Evolutionary conservation across 352 stramenopile species (phyloP).

Genomic region (Globisporangium acanthophoron): DNA sequence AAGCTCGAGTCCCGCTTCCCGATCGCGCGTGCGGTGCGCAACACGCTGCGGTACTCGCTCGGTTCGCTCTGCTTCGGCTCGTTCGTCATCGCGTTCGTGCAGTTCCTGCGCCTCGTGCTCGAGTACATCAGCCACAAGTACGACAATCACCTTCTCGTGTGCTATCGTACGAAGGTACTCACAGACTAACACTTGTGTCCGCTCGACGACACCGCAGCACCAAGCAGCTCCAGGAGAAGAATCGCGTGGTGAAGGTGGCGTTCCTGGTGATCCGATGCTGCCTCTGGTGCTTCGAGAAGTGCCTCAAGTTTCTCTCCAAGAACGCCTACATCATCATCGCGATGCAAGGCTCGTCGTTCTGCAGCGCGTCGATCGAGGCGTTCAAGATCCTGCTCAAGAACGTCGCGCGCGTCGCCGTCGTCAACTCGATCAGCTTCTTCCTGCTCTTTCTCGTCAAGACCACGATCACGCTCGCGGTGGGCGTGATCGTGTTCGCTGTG

Average conservation of each 20-base stretch:
- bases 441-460: constrained; percentile 94
- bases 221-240: constrained; percentile 66
- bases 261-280: constrained; percentile 83
- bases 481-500: constrained; percentile 40
- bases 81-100: constrained; percentile 95
- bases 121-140: constrained; percentile 93
- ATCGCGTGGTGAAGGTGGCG: constrained; percentile 79
- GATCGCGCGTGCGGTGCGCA: constrained; percentile 46
- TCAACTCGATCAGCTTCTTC: constrained; percentile 91
- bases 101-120: constrained; percentile 92
- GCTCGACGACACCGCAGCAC: constrained; percentile 28
- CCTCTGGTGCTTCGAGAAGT: constrained; percentile 95
- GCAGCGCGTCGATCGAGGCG: constrained; percentile 86
- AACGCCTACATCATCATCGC: constrained; percentile 93
- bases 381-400: constrained; percentile 93
- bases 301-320: constrained; percentile 96
- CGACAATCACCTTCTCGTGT: constrained; percentile 3
- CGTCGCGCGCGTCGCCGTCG: constrained; percentile 87
- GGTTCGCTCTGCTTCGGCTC: constrained; percentile 96
- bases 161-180: not conserved
- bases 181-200: no score
- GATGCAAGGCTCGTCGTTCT: constrained; percentile 79
- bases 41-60: constrained; percentile 86
- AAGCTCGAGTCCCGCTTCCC: constrained; percentile 53
- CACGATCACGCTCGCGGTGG: constrained; percentile 54